Conservation (phyloP, 176 grass and related monocot genomes). For the Hsuehochloa calcarea region DNA sequence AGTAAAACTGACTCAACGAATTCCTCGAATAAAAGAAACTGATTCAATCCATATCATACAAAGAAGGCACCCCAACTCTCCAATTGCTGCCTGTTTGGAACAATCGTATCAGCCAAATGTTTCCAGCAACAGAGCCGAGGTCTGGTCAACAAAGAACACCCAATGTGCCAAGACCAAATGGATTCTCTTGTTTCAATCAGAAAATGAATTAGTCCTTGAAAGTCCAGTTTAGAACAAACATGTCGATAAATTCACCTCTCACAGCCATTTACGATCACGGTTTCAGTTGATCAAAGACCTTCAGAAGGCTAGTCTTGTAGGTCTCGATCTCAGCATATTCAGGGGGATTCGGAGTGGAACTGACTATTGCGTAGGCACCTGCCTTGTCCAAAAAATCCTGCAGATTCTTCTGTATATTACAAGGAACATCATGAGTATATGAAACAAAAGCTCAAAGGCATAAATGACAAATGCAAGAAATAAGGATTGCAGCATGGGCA, state of each 20-base stretch:
- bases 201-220: not conserved
- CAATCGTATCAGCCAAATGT: not conserved
- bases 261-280: slow-evolving; percentile 4
- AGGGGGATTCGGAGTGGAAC: slow-evolving; percentile 50
- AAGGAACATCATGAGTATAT: not conserved
- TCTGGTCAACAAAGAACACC: not conserved
- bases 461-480: not conserved
- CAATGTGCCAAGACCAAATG: not conserved
- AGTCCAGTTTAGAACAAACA: not conserved
- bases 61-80: not conserved
- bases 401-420: slow-evolving; percentile 69
- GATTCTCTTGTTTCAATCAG: not conserved
- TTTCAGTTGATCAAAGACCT: slow-evolving; percentile 55
- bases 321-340: slow-evolving; percentile 69
- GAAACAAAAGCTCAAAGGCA: not conserved
- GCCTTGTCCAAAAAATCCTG: slow-evolving; percentile 59
- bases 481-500: not conserved
- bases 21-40: not conserved
- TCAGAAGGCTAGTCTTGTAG: slow-evolving; percentile 59
- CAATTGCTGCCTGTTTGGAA: not conserved
- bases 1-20: not conserved
- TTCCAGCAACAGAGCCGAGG: slow-evolving; percentile 12
- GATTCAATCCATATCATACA: not conserved
- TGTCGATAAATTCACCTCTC: not conserved
- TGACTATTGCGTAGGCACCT: slow-evolving; percentile 63